Evolutionary conservation across 176 grass and related monocot genomes (phyloP).

Genomic region (Carex kokanica): DNA sequence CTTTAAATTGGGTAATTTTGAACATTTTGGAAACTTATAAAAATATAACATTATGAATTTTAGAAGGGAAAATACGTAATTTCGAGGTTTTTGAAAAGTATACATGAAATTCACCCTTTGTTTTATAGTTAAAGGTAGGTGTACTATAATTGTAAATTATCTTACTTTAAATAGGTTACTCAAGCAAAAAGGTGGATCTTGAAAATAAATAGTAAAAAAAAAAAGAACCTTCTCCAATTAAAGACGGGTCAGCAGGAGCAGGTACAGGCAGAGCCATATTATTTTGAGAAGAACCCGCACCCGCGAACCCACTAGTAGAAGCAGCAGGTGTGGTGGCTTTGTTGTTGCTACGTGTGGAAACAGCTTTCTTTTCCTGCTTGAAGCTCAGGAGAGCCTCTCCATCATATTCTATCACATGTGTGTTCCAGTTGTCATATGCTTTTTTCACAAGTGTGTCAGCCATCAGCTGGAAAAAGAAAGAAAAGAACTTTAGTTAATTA

Average conservation of each 20-base stretch:
- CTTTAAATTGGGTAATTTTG: too few species aligned
- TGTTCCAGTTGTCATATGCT: conserved; percentile 77
- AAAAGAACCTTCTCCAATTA: conserved; percentile 19
- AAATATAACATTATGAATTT: too few species aligned
- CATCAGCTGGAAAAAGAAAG: conserved; percentile 42
- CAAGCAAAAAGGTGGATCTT: not conserved
- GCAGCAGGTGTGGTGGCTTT: not conserved
- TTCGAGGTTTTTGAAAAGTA: too few species aligned
- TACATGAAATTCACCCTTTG: too few species aligned
- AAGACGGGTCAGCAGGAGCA: not conserved
- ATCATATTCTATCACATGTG: conserved; percentile 75
- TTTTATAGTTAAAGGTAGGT: not conserved
- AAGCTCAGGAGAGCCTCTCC: conserved; percentile 57
- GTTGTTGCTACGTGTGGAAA: conserved; percentile 49
- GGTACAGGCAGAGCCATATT: conserved; percentile 34
- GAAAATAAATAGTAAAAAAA: not conserved
- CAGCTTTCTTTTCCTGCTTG: conserved; percentile 74
- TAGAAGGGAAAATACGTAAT: too few species aligned
- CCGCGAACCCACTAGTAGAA: not conserved
- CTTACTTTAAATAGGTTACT: not conserved
- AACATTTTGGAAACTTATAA: too few species aligned
- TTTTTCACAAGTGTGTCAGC: conserved; percentile 64
- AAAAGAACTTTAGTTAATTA: not conserved
- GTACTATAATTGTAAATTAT: not conserved
- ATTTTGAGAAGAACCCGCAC: conserved; percentile 30